These are phyloP conservation scores for Hydrangea macrophylla DNA, from an alignment of 148 eudicot species.

Conservation along the genomic window DNA sequence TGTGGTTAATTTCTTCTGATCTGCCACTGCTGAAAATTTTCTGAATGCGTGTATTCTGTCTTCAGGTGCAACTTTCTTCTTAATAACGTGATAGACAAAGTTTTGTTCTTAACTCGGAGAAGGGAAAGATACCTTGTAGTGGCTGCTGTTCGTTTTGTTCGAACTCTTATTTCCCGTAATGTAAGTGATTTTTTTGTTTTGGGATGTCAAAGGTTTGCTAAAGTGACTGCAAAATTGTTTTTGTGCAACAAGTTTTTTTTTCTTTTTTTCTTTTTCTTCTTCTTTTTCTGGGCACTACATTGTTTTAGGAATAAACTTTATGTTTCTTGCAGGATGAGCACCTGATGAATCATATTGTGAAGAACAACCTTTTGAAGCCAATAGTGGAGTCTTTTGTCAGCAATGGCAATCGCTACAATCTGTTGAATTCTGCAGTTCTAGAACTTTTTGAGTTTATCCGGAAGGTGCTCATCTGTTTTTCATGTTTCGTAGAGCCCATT, in stretches of 20 bases:
- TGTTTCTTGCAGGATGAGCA: conserved; percentile 77
- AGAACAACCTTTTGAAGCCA: conserved; percentile 78
- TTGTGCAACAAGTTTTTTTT: too few species aligned
- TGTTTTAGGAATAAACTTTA: conserved; percentile 7
- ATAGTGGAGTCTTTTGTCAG: conserved; percentile 81
- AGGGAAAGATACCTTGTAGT: conserved; percentile 82
- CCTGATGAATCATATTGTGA: conserved; percentile 68
- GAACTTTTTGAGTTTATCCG: conserved; percentile 85
- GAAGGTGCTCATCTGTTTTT: conserved; percentile 41
- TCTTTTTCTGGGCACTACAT: background rate
- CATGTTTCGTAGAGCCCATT: background rate
- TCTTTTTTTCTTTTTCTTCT: too few species aligned
- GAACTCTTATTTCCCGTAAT: conserved; percentile 79
- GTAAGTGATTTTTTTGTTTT: conserved; percentile 49
- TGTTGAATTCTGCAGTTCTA: conserved; percentile 84
- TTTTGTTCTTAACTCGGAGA: conserved; percentile 62
- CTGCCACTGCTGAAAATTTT: background rate
- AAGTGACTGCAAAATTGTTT: too few species aligned
- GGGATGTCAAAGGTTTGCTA: too few species aligned
- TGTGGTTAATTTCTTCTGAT: background rate
- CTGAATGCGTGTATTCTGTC: conserved; percentile 2
- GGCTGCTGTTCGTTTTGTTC: conserved; percentile 86
- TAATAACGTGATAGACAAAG: conserved; percentile 75
- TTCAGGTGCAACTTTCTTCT: conserved; percentile 86
- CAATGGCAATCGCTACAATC: conserved; percentile 84